Evolutionary conservation across 1,284 basidiomycete species (phyloP), one percentile per base, ranked within the genome.

Genomic region (Ceratobasidium sp.): DNA sequence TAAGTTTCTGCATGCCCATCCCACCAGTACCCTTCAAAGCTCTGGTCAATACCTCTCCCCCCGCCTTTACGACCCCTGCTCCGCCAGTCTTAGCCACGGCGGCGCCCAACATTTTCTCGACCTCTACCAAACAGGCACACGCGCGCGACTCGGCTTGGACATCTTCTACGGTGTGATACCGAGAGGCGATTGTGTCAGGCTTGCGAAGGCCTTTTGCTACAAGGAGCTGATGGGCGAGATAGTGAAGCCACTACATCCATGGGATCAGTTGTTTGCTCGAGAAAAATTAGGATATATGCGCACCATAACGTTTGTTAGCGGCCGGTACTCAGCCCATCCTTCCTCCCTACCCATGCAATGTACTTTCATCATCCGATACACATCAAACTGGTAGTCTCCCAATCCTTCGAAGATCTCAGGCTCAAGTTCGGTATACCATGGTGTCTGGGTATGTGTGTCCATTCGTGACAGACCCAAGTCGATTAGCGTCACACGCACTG

Each of bases 391-490:
- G 82, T 94, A 92, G 83, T 97, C 95, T 6, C 97, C 94, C 88
- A 93, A 89, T 46, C 96, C 95, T 86, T 93, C 92, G 82, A 96
- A 96, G 33, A 94, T 89, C 82, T 95, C 95, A 18, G 91, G 89
- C 44, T 96, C 94, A 79, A 96, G 90, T 3, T 81, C 46, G 0
- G 84, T 82, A 70, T 78, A 82, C 56, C 63, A 28, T 39, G 76
- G 73, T 55, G 64, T 18, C 40, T 64, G 70, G 0, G 76, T 55
- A 46, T 77, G 78, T 4, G 81, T 72, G 18, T 91, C 89, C 88
- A 96, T 93, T 63, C 97, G 90, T 0, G 97, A 95, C 3, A 99
- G 89, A 3, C 97, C 97, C 60, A 99, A 92, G 85, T 99, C 97
- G 83, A 99, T 99, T 81, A 99, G 88, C 5, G 96, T 97, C 4